These are phyloP conservation scores for Beta corolliflora DNA, from an alignment of 179 eudicot species.

Conservation along the genomic window DNA sequence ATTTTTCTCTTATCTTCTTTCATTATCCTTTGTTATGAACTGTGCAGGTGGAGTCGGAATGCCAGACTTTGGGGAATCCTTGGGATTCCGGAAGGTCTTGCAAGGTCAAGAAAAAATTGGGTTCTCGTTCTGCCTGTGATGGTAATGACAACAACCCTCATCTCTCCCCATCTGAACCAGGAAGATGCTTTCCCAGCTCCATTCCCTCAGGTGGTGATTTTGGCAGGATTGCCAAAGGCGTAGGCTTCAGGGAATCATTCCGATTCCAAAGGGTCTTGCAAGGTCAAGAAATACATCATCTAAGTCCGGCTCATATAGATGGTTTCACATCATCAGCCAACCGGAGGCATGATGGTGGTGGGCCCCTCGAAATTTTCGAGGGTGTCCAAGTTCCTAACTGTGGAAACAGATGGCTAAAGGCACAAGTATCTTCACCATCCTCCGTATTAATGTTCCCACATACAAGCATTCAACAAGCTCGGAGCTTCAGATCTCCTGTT, in stretches of 20 bases:
- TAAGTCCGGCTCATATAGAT: slow-evolving; percentile 38
- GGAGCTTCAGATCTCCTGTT: slow-evolving; percentile 25
- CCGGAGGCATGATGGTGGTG: slow-evolving; percentile 30
- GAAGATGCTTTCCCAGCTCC: slow-evolving; percentile 42
- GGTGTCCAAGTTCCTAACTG: slow-evolving; percentile 46
- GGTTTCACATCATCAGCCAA: slow-evolving; percentile 21
- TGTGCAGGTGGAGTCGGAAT: slow-evolving; percentile 62
- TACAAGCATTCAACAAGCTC: slow-evolving; percentile 32
- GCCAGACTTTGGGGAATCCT: slow-evolving; percentile 80
- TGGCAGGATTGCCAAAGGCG: slow-evolving; percentile 36
- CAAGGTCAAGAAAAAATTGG: slow-evolving; percentile 99
- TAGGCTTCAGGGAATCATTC: slow-evolving; percentile 58
- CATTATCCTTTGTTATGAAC: background rate
- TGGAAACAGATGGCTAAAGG: slow-evolving; percentile 40
- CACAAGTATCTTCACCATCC: slow-evolving; percentile 63
- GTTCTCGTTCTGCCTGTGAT: slow-evolving; percentile 47
- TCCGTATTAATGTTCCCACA: slow-evolving; percentile 69
- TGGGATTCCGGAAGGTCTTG: slow-evolving; percentile 98
- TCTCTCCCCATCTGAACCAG: slow-evolving; percentile 43
- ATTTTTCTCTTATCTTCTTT: background rate
- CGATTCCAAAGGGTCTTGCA: slow-evolving; percentile 92
- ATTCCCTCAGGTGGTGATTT: slow-evolving; percentile 39
- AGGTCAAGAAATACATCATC: slow-evolving; percentile 85
- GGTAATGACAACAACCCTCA: slow-evolving; percentile 48
- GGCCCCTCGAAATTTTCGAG: slow-evolving; percentile 39